Percentiles rank a stretch among this genome's conserved stretches.
phyloP scores from a whole-genome alignment of 805 yeast species.

The Nakazawaea wyomingensis region DNA sequence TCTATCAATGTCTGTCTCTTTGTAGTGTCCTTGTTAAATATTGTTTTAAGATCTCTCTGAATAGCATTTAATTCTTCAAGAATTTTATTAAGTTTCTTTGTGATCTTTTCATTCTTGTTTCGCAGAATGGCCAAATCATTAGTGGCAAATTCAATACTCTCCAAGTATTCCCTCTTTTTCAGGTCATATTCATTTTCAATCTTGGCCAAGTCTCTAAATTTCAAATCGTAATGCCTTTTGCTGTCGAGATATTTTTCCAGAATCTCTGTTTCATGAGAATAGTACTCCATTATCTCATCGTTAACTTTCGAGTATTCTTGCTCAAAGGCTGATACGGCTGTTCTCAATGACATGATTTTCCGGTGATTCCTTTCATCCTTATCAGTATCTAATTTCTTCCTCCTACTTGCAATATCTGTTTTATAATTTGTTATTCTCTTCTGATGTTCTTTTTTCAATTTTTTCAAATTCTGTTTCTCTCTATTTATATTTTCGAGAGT shows the following conservation, averaged over 20 bases:
- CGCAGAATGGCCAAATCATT: slow-evolving; percentile 24
- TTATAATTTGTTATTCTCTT: slow-evolving; percentile 47
- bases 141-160: slow-evolving; percentile 21
- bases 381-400: slow-evolving; percentile 31
- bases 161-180: slow-evolving; percentile 20
- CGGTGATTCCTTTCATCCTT: slow-evolving; percentile 50
- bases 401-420: slow-evolving; percentile 51
- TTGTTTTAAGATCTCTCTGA: slow-evolving; percentile 15
- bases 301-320: slow-evolving; percentile 30
- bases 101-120: slow-evolving; percentile 29
- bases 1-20: slow-evolving; percentile 9
- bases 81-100: slow-evolving; percentile 26
- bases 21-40: slow-evolving; percentile 15
- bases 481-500: slow-evolving; percentile 55
- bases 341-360: slow-evolving; percentile 46
- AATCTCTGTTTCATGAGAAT: slow-evolving; percentile 31
- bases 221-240: slow-evolving; percentile 33
- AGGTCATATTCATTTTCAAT: slow-evolving; percentile 25
- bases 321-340: slow-evolving; percentile 36
- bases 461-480: slow-evolving; percentile 53
- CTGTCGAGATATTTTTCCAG: slow-evolving; percentile 33
- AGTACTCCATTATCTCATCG: slow-evolving; percentile 28
- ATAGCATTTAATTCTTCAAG: slow-evolving; percentile 15
- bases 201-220: slow-evolving; percentile 25
- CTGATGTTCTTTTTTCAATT: slow-evolving; percentile 51